A percentile compares a stretch with the other conserved stretches of the same genome.
These are phyloP conservation scores for Eremothecium cymbalariae DNA, from an alignment of 1,139 yeast species.

Conservation along the genomic window DNA sequence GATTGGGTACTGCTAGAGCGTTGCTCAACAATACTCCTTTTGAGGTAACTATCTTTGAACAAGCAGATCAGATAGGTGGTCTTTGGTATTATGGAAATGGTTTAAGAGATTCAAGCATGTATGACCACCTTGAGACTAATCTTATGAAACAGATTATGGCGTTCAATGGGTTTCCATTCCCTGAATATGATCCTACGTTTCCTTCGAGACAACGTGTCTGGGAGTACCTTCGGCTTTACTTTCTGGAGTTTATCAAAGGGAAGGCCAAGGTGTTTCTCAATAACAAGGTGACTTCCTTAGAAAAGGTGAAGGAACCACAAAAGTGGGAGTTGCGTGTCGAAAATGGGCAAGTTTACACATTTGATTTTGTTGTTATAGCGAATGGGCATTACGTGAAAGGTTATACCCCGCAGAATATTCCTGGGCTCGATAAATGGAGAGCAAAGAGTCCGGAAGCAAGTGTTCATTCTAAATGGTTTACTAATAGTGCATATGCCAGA, in stretches of 20 bases:
- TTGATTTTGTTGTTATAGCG: conserved; percentile 46
- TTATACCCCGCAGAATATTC: conserved; percentile 38
- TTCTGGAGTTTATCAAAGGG: conserved; percentile 14
- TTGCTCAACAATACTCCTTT: conserved; percentile 19
- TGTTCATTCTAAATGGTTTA: conserved; percentile 53
- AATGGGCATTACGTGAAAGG: conserved; percentile 52
- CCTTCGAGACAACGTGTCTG: conserved; percentile 24
- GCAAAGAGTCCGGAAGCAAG: conserved; percentile 40
- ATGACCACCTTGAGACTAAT: conserved; percentile 29
- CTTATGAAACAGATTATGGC: conserved; percentile 26
- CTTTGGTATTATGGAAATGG: conserved; percentile 27
- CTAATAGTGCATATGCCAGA: conserved; percentile 39
- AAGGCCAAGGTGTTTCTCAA: conserved; percentile 15
- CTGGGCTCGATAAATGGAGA: conserved; percentile 40
- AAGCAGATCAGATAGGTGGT: conserved; percentile 24
- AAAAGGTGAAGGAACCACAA: conserved; percentile 9
- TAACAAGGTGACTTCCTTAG: conserved; percentile 15
- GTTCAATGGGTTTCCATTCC: conserved; percentile 26
- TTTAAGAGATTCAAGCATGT: conserved; percentile 19
- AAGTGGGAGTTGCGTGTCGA: conserved; percentile 18
- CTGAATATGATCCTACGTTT: conserved; percentile 15
- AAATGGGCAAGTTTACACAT: conserved; percentile 28
- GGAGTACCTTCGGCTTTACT: conserved; percentile 22
- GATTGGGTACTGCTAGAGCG: conserved; percentile 27
- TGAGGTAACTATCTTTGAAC: conserved; percentile 22